Evolutionary conservation across 192 early-diverging fungal genomes (phyloP).

Genomic region (Umbelopsis isabellina): DNA sequence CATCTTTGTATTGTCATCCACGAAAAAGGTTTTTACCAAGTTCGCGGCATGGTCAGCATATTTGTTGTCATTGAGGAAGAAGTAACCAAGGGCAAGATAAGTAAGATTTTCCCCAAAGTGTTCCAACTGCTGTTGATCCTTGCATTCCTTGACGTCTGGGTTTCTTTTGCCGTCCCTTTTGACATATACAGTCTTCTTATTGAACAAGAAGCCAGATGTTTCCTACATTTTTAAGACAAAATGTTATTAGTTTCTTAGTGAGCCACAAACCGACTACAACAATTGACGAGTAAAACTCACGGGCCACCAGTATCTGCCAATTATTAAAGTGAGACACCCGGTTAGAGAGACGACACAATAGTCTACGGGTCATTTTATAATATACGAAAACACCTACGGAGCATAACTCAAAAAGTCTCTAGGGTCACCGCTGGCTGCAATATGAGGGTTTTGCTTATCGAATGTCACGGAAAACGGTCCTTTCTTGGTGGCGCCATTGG

Average conservation of each 20-base stretch:
- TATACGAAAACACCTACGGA: constrained; percentile 27
- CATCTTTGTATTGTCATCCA: constrained; percentile 34
- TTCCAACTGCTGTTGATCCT: constrained; percentile 39
- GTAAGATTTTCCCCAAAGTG: constrained; percentile 27
- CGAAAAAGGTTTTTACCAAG: constrained; percentile 29
- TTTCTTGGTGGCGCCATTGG: constrained; percentile 30
- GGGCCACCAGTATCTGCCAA: constrained; percentile 34
- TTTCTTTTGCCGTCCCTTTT: constrained; percentile 40
- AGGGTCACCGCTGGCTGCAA: constrained; percentile 32
- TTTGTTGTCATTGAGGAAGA: constrained; percentile 23
- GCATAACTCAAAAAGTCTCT: constrained; percentile 41
- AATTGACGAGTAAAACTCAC: not conserved
- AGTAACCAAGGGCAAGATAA: constrained; percentile 35
- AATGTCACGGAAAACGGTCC: constrained; percentile 33
- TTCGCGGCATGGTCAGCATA: constrained; percentile 32
- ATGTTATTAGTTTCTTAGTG: not conserved
- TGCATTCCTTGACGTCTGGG: constrained; percentile 28
- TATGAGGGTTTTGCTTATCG: constrained; percentile 27
- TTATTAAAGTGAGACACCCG: not conserved
- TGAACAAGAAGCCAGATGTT: not conserved
- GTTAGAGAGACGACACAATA: not conserved
- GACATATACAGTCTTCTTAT: constrained; percentile 25
- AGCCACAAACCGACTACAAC: not conserved
- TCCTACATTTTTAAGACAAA: not conserved
- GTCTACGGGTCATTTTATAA: not conserved